Evolutionary conservation across 768 basidiomycete species (phyloP), one percentile per base, ranked within the genome.

Genomic region (Ramaria sp.): DNA sequence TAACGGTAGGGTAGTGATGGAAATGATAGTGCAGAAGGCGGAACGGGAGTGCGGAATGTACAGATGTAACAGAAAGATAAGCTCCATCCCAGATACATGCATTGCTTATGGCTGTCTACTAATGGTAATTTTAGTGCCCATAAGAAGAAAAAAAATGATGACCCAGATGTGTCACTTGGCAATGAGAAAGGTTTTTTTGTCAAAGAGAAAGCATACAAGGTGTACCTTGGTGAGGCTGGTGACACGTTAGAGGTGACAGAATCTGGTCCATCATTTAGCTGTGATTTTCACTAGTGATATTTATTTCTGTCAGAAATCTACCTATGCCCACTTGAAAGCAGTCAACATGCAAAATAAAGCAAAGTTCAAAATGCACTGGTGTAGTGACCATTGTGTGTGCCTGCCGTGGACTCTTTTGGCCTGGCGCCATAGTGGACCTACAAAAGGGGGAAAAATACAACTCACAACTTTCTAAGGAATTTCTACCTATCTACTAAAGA

Each of bases 281-380:
- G 38, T 47, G 45, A 47, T 19, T 30, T 41, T 13, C 39, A 50
- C n/a, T 19, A 7, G 10, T 7, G 10, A 24, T n/a, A n/a, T n/a
- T n/a, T n/a, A n/a, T n/a, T n/a, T n/a, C n/a, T n/a, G n/a, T n/a
- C 13, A 66, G 66, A 66, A 64, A 48, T 61, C 61, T 20, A 66
- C 58, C 6, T 66, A 65, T 56, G 57, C 60, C 15, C 57, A 64
- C 42, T 51, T 68, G 11, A 63, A 61, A 12, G 65, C 59, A 2
- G 62, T 64, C 6, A 62, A 63, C 45, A 61, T 62, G 42, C 64
- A 66, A 38, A 62, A 67, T 50, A 63, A 54, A 49, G 63, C 60
- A 30, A 68, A 66, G 31, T 67, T 64, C 51, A 63, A 62, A 47
- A 62, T 37, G 62, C n/a, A 64, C 63, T 10, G 66, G 66, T 5